These are phyloP conservation scores for Neonectria sp. DNA, from an alignment of 2,329 filamentous ascomycete genomes.

Conservation along the genomic window DNA sequence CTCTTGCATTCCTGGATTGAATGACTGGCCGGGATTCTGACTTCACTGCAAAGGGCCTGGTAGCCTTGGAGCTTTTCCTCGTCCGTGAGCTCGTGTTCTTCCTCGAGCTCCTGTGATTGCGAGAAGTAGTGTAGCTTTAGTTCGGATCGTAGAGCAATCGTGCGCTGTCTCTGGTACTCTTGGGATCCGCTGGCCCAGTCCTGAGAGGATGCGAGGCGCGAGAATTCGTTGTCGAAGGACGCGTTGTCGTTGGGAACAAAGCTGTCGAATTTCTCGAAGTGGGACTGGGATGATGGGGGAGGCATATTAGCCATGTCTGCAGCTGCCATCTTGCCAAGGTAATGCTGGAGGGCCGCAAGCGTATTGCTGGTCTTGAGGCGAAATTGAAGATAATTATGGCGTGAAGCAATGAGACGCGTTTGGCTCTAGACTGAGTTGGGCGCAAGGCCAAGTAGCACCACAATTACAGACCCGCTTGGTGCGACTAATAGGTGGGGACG, in stretches of 20 bases:
- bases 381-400: not conserved
- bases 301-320: constrained; percentile 15
- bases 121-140: constrained; percentile 49
- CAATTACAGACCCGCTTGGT: no score
- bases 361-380: not conserved
- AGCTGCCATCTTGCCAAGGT: not conserved
- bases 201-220: constrained; percentile 51
- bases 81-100: constrained; percentile 36
- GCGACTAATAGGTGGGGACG: no score
- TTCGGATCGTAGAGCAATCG: constrained; percentile 50
- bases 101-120: constrained; percentile 22
- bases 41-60: constrained; percentile 48
- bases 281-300: constrained; percentile 47
- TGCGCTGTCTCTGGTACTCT: constrained; percentile 48
- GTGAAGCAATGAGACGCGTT: not conserved
- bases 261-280: constrained; percentile 50
- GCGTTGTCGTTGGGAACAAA: constrained; percentile 49
- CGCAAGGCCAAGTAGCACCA: no score
- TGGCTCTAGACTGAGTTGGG: no score
- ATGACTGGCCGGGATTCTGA: constrained; percentile 40
- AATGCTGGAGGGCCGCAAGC: not conserved
- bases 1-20: constrained; percentile 43
- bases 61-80: constrained; percentile 44
- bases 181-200: constrained; percentile 49
- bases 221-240: constrained; percentile 51